Evolutionary conservation across 176 grass and related monocot genomes (phyloP).

Genomic region (Neostapfia colusana): DNA sequence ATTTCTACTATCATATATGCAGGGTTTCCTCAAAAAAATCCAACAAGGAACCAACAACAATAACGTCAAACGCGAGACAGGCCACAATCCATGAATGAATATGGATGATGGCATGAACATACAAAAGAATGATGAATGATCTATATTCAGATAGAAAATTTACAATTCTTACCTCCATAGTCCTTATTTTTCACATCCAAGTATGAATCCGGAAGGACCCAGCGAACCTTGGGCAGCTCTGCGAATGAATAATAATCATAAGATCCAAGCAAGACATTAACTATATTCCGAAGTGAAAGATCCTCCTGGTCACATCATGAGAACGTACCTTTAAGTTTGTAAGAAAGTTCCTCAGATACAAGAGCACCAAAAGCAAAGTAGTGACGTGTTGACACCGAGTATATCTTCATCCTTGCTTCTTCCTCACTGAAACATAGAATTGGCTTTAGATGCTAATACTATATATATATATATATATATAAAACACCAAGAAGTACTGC

Average conservation of each 20-base stretch:
- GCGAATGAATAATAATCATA: constrained; percentile 34
- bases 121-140: neutral
- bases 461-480: neutral
- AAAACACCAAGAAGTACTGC: constrained; percentile 1
- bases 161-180: constrained; percentile 67
- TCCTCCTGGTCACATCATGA: neutral
- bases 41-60: neutral
- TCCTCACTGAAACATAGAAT: constrained; percentile 52
- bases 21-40: neutral
- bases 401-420: constrained; percentile 70
- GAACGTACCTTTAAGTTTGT: constrained; percentile 53
- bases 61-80: neutral
- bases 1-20: neutral
- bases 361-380: constrained; percentile 71
- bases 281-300: neutral
- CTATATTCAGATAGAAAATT: neutral
- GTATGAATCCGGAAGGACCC: constrained; percentile 89
- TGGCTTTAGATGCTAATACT: neutral
- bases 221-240: constrained; percentile 68
- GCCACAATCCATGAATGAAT: neutral
- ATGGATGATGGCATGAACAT: neutral
- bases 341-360: constrained; percentile 60
- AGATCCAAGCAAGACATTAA: constrained; percentile 11
- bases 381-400: constrained; percentile 62
- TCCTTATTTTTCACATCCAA: constrained; percentile 71